Evolutionary conservation across 225 moss, liverwort and hornwort genomes (phyloP).

Genomic region (Physcomitrium patens): DNA sequence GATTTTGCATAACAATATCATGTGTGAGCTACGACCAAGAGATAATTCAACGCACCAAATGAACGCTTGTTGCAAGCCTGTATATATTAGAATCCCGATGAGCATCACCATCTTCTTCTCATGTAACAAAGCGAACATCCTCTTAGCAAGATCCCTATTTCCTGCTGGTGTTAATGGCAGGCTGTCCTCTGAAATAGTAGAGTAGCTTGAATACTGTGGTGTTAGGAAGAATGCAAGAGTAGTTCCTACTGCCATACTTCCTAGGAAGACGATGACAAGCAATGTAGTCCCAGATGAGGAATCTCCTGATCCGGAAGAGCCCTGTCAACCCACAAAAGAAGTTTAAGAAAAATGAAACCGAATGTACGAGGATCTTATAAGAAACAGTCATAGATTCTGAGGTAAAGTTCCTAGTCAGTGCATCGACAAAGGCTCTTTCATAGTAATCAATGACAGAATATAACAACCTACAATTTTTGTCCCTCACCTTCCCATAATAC

Average conservation of each 20-base stretch:
- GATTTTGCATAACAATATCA: not conserved
- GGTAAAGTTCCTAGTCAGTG: not conserved
- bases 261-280: constrained; percentile 74
- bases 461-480: not conserved
- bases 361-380: not conserved
- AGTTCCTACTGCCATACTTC: constrained; percentile 80
- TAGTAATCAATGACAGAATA: constrained; percentile 3
- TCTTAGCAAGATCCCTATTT: constrained; percentile 48
- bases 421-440: not conserved
- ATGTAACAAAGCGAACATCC: constrained; percentile 63
- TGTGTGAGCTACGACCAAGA: not conserved
- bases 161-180: constrained; percentile 23
- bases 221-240: constrained; percentile 60
- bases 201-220: constrained; percentile 47
- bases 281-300: constrained; percentile 53
- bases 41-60: constrained; percentile 63
- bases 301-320: constrained; percentile 42
- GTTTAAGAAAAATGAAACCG: not conserved
- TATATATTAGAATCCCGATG: constrained; percentile 70
- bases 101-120: constrained; percentile 89
- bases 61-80: constrained; percentile 96
- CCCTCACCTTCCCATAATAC: constrained; percentile 59
- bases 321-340: constrained; percentile 36
- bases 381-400: not conserved
- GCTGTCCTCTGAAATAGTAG: constrained; percentile 32